phyloP scores from a whole-genome alignment of 768 basidiomycete genomes.

The Ramaria sp. region DNA sequence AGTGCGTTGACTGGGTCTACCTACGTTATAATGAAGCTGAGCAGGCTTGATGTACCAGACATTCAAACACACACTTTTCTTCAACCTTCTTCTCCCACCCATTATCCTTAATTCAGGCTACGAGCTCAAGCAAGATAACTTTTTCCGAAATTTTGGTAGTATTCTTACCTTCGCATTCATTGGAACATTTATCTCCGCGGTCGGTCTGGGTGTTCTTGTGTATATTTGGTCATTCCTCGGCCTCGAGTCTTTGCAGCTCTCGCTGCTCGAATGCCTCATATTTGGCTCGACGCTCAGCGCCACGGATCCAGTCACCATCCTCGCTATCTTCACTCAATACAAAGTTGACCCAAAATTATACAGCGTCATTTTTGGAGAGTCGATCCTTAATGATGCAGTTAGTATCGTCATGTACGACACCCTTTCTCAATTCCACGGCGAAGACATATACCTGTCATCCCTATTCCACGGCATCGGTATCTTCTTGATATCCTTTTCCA shows the following conservation, averaged over 20 bases:
- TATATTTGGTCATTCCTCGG: constrained; percentile 93
- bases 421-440: constrained; percentile 81
- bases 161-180: constrained; percentile 90
- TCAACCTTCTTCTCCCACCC: constrained; percentile 94
- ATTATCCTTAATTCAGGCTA: constrained; percentile 98
- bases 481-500: constrained; percentile 90
- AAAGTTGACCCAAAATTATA: constrained; percentile 98
- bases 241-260: constrained; percentile 77
- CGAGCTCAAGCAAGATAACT: constrained; percentile 96
- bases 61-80: constrained; percentile 94
- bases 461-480: constrained; percentile 97
- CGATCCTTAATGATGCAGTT: constrained; percentile 94
- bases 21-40: not conserved
- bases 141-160: constrained; percentile 96
- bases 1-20: constrained; percentile 26
- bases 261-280: constrained; percentile 84
- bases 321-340: constrained; percentile 97
- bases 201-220: constrained; percentile 88
- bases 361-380: constrained; percentile 95
- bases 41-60: constrained; percentile 38
- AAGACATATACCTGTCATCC: constrained; percentile 75
- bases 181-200: constrained; percentile 92
- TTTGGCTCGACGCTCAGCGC: constrained; percentile 96
- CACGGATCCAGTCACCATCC: constrained; percentile 95
- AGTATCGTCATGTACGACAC: constrained; percentile 99